Conservation (phyloP, 768 basidiomycete genomes). For the Leucocoprinus birnbaumii region DNA sequence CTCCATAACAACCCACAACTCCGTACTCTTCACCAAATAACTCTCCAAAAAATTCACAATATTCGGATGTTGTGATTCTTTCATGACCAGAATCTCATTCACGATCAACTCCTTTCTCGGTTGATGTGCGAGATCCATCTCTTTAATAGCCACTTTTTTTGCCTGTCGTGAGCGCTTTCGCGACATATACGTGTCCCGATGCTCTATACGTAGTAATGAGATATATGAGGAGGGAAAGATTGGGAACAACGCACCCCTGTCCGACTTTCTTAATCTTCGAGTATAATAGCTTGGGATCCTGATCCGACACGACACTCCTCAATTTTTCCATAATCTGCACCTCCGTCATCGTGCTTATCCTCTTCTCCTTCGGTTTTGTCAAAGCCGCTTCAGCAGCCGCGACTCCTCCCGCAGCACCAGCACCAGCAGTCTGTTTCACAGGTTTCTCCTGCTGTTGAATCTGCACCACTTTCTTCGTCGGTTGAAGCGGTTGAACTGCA, state of each 20-base stretch:
- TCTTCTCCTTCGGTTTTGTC: conserved; percentile 76
- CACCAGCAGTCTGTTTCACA: conserved; percentile 30
- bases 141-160: conserved; percentile 96
- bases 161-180: conserved; percentile 80
- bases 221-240: conserved; percentile 10
- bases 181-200: conserved; percentile 97
- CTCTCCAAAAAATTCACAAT: conserved; percentile 95
- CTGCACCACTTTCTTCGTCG: conserved; percentile 63
- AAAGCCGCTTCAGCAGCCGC: conserved; percentile 64
- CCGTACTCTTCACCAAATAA: conserved; percentile 83
- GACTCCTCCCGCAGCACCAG: conserved; percentile 29
- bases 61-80: conserved; percentile 95
- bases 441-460: conserved; percentile 49
- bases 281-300: conserved; percentile 88
- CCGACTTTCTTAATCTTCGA: conserved; percentile 99
- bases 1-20: conserved; percentile 98
- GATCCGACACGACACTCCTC: conserved; percentile 78
- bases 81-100: conserved; percentile 98
- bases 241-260: conserved; percentile 72
- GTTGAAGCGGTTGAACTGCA: conserved; percentile 73
- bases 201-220: conserved; percentile 50
- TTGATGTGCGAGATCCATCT: conserved; percentile 95
- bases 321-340: conserved; percentile 98
- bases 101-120: conserved; percentile 97
- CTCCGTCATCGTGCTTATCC: conserved; percentile 96